Conservation (phyloP, 2,329 filamentous ascomycete genomes). For the Bipolaris cookei region DNA sequence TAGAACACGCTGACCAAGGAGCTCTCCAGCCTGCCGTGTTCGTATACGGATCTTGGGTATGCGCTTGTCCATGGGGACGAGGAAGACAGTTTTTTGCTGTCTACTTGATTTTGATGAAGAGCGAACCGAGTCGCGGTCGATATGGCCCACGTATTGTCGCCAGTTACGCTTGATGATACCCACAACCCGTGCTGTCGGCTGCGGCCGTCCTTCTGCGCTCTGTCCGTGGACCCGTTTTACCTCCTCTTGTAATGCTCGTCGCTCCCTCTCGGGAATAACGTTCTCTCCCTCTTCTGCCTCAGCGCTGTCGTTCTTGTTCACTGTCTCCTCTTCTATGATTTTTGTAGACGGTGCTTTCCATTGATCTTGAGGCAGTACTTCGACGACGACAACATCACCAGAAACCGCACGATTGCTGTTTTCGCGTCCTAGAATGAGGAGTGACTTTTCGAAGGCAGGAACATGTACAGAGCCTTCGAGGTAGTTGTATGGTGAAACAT, state of each 20-base stretch:
- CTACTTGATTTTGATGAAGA: constrained; percentile 76
- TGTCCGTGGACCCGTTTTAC: constrained; percentile 84
- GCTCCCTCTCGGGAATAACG: constrained; percentile 87
- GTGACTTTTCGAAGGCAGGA: constrained; percentile 84
- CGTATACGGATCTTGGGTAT: constrained; percentile 94
- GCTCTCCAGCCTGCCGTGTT: constrained; percentile 85
- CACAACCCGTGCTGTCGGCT: constrained; percentile 91
- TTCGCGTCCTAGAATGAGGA: constrained; percentile 88
- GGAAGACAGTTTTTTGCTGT: constrained; percentile 89
- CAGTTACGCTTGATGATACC: constrained; percentile 95
- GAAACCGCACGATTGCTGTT: constrained; percentile 95
- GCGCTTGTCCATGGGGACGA: constrained; percentile 97
- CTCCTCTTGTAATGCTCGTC: constrained; percentile 85
- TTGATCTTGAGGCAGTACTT: constrained; percentile 90
- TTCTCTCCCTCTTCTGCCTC: constrained; percentile 76
- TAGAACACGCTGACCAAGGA: constrained; percentile 88
- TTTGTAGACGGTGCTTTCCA: constrained; percentile 97
- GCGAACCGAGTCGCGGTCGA: constrained; percentile 84
- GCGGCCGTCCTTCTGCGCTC: constrained; percentile 75
- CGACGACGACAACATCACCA: constrained; percentile 90
- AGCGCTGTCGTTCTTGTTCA: constrained; percentile 93
- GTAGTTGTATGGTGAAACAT: constrained; percentile 97
- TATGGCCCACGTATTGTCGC: constrained; percentile 96
- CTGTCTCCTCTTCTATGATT: constrained; percentile 89
- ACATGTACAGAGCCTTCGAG: constrained; percentile 92